Evolutionary conservation across 75 land plant species (phyloP).

Genomic region (Picea sitchensis): DNA sequence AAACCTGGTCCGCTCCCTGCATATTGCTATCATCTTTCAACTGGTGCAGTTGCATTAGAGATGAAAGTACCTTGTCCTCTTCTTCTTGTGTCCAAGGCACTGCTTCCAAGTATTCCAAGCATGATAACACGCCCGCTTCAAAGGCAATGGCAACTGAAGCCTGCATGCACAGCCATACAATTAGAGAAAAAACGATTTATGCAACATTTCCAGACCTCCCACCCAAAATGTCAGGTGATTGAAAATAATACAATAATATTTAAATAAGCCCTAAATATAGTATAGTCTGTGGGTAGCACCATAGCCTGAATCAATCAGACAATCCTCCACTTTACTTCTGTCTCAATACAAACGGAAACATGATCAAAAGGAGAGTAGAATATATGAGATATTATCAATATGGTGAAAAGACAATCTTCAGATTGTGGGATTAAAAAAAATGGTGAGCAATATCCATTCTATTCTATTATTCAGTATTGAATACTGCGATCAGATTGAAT

Average conservation of each 20-base stretch:
- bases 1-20: constrained; percentile 37
- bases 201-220: not conserved
- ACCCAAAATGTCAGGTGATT: not conserved
- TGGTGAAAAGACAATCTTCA: no score
- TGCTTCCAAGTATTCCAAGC: constrained; percentile 80
- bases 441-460: no score
- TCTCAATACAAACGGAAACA: no score
- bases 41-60: constrained; percentile 42
- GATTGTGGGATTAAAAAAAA: no score
- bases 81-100: constrained; percentile 82
- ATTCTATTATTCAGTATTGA: no score
- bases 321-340: no score
- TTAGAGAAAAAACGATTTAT: not conserved
- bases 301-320: not conserved
- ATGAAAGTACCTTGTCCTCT: constrained; percentile 71
- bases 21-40: constrained; percentile 15
- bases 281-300: not conserved
- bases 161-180: constrained; percentile 22
- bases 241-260: not conserved
- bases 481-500: no score
- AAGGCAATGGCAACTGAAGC: constrained; percentile 65
- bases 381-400: no score
- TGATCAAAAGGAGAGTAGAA: not conserved
- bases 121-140: constrained; percentile 50
- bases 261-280: not conserved